A percentile compares a stretch with the other conserved stretches of the same genome.
Evolutionary conservation across 2,329 filamentous ascomycete species (phyloP).

Genomic region (Curvularia lunata): DNA sequence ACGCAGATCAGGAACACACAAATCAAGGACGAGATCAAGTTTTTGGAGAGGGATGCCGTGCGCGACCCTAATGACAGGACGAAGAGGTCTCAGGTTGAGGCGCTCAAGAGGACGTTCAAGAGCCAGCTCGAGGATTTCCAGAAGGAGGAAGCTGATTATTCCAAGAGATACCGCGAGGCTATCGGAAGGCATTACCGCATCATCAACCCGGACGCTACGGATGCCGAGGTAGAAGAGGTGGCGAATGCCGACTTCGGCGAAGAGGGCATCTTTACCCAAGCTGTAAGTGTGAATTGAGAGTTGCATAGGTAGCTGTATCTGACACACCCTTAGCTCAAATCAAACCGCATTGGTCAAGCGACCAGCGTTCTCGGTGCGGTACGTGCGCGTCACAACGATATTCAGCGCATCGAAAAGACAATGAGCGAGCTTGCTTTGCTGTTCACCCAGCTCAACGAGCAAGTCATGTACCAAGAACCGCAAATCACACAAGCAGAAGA

Average conservation of each 20-base stretch:
- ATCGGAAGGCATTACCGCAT: slow-evolving; percentile 82
- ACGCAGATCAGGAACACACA: slow-evolving; percentile 61
- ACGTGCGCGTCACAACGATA: slow-evolving; percentile 81
- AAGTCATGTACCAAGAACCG: slow-evolving; percentile 74
- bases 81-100: slow-evolving; percentile 73
- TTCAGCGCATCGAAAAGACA: slow-evolving; percentile 79
- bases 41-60: slow-evolving; percentile 72
- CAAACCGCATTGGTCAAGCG: slow-evolving; percentile 76
- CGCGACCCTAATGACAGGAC: slow-evolving; percentile 68
- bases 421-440: slow-evolving; percentile 72
- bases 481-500: slow-evolving; percentile 67
- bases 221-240: slow-evolving; percentile 73
- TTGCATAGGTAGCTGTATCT: not conserved
- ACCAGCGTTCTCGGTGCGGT: slow-evolving; percentile 77
- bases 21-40: slow-evolving; percentile 80
- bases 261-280: slow-evolving; percentile 82
- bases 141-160: slow-evolving; percentile 73
- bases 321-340: slow-evolving; percentile 64
- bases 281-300: slow-evolving; percentile 62
- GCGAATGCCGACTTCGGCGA: slow-evolving; percentile 75
- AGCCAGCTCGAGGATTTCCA: slow-evolving; percentile 73
- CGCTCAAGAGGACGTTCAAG: slow-evolving; percentile 75
- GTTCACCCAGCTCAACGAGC: slow-evolving; percentile 76
- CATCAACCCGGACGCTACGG: slow-evolving; percentile 79
- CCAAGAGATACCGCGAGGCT: slow-evolving; percentile 74